Percentiles rank a stretch among this genome's conserved stretches.
phyloP scores from a whole-genome alignment of 768 basidiomycete genomes.

The Pulveroboletus sp. region DNA sequence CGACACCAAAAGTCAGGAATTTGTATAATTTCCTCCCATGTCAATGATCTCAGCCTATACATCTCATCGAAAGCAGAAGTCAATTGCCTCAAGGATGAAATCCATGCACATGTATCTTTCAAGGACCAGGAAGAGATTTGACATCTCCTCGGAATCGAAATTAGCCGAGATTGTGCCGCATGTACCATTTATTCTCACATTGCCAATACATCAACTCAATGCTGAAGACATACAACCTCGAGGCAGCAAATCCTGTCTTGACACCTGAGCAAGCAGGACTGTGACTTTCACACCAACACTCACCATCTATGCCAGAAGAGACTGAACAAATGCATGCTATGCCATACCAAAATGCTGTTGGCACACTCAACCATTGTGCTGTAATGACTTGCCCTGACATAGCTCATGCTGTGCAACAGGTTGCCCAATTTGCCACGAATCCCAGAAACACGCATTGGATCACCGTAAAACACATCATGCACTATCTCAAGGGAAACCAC shows the following conservation, averaged over 20 bases:
- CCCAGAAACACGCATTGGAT: not conserved
- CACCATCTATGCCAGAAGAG: not conserved
- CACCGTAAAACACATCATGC: not conserved
- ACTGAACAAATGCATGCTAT: not conserved
- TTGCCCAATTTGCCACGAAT: not conserved
- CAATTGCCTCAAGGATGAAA: too few species aligned
- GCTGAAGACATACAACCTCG: not conserved
- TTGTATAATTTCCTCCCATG: too few species aligned
- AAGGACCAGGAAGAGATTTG: too few species aligned
- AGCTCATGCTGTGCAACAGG: not conserved
- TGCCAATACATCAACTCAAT: not conserved
- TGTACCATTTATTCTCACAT: not conserved
- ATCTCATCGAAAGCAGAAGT: too few species aligned
- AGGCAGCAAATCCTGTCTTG: not conserved
- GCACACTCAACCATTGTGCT: not conserved
- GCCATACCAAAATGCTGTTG: not conserved
- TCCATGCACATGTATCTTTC: too few species aligned
- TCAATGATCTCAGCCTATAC: too few species aligned
- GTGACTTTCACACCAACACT: not conserved
- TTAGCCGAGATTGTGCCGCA: too few species aligned
- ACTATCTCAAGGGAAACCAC: not conserved
- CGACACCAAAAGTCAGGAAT: too few species aligned
- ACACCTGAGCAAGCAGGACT: not conserved
- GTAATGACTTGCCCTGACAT: not conserved
- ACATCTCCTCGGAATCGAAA: too few species aligned